Evolutionary conservation across 495 filamentous ascomycete species (phyloP), one percentile per base, ranked within the genome.

Genomic region (Staphylotrichum tortipilum): DNA sequence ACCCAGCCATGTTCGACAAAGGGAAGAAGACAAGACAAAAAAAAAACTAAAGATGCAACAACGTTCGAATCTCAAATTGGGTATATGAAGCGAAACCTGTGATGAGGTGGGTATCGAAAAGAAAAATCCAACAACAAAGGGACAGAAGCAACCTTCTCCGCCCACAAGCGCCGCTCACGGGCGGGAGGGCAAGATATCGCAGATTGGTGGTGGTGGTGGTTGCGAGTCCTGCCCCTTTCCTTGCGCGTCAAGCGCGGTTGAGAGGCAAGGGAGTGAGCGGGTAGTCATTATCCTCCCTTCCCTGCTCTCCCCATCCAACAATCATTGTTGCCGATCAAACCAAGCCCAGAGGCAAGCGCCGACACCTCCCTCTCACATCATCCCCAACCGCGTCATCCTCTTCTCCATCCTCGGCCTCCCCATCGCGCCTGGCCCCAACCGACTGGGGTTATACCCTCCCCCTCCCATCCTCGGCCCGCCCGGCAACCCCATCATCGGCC

Each of bases 361-460:
- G 26, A 28, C 10, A 5, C 10, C 26, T 28, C 26, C 15, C 23
- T 38, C 50, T 65, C 56, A 85, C 80, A 90, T 86, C 84, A 92
- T 92, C 75, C 91, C 91, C 58, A 95, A 64, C 68, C 78, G 78
- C 49, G 89, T 95, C 60, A 83, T 91, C 51, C 89, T 72, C 63
- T 89, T 82, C 71, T 92, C 86, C 61, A 75, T 71, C 59, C 63
- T 65, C n/a, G 66, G 72, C 26, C 47, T 44, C 1, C 56, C 54
- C 8, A 31, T 34, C 14, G n/a, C n/a, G n/a, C n/a, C n/a, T n/a
- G 58, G 57, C 15, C 58, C 57, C 11, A 58, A 40, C n/a, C 52
- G 37, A 28, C 52, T 57, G 8, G 47, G 47, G 14, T 30, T 31
- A 33, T 35, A 50, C n/a, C 47, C 30, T 14, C 38, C 47, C 4